A percentile compares a stretch with the other conserved stretches of the same genome.
phyloP scores from a whole-genome alignment of 345 rosid species.

The Eucalyptus leucophloia region DNA sequence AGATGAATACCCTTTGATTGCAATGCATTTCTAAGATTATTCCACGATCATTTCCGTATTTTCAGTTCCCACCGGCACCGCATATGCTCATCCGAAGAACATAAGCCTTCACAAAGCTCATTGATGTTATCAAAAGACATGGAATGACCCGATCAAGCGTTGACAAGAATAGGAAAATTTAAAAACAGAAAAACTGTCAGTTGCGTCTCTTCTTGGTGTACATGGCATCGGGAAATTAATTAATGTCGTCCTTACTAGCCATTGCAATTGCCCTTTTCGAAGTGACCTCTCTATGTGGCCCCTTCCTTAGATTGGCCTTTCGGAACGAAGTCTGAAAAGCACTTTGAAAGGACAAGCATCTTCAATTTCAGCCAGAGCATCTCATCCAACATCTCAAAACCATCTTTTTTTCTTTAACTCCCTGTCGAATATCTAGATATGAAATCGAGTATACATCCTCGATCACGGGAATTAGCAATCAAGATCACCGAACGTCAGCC shows the following conservation, averaged over 20 bases:
- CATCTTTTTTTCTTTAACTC: background rate
- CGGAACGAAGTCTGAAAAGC: background rate
- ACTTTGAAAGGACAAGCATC: background rate
- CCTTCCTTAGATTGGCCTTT: background rate
- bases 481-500: background rate
- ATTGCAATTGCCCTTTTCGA: background rate
- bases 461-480: background rate
- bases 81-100: background rate
- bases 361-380: background rate
- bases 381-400: background rate
- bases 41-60: background rate
- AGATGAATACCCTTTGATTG: too few relatives aligned
- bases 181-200: background rate
- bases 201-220: background rate
- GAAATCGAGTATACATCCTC: background rate
- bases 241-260: background rate
- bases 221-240: background rate
- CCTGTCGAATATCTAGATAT: background rate
- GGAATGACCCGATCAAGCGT: background rate
- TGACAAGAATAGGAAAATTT: background rate
- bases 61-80: background rate
- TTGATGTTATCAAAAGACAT: accelerated
- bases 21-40: background rate
- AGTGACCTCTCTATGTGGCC: background rate
- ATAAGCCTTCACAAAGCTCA: background rate